A percentile compares a stretch with the other conserved stretches of the same genome.
Evolutionary conservation across 2,329 filamentous ascomycete species (phyloP).

Genomic region (Sclerotinia subarctica): DNA sequence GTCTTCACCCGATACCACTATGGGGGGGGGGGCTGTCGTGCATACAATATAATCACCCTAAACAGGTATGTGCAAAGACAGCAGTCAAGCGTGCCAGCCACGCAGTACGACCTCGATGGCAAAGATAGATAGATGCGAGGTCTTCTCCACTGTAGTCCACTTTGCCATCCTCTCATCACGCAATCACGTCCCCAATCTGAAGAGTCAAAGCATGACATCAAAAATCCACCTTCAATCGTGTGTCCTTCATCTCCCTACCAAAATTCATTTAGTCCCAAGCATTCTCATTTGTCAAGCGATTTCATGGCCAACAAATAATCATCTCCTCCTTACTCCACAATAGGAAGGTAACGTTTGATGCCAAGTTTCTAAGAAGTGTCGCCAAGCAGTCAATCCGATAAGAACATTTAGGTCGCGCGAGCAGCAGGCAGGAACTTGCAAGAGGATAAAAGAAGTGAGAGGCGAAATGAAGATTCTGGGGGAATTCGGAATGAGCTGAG

Average conservation of each 20-base stretch:
- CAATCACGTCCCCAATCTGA: constrained; percentile 5
- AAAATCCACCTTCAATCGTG: neutral
- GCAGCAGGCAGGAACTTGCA: neutral
- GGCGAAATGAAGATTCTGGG: neutral
- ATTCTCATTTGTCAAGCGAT: constrained; percentile 16
- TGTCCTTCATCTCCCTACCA: constrained; percentile 1
- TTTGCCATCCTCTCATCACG: constrained; percentile 5
- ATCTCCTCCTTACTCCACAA: constrained; percentile 8
- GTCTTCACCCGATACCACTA: constrained; percentile 4
- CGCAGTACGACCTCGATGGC: neutral
- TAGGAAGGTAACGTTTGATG: constrained; percentile 13
- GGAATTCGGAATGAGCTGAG: neutral
- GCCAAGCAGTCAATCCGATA: constrained; percentile 9
- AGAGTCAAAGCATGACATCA: neutral
- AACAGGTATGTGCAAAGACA: neutral
- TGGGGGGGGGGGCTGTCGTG: neutral
- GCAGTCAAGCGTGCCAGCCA: neutral
- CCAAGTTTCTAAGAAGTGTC: neutral
- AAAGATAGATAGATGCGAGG: neutral
- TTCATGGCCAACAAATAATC: constrained; percentile 5
- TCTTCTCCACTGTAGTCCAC: neutral
- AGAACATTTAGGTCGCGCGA: neutral
- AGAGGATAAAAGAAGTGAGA: neutral
- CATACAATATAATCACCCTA: neutral
- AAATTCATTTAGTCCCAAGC: neutral